Evolutionary conservation across 805 yeast species (phyloP).

Genomic region (Candida xiaguanensis): DNA sequence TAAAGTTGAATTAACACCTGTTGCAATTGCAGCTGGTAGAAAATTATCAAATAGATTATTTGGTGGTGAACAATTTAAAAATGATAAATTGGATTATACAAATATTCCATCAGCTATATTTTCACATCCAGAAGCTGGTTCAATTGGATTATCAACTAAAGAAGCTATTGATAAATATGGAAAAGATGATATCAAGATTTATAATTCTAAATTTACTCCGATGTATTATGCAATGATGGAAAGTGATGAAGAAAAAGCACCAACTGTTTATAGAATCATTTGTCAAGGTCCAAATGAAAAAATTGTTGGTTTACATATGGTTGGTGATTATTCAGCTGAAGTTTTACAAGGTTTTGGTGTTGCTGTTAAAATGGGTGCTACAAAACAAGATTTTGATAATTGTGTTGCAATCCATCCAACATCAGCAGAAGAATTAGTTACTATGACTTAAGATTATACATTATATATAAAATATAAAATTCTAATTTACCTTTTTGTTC

Average conservation of each 20-base stretch:
- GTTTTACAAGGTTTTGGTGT: conserved; percentile 98
- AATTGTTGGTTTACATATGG: conserved; percentile 91
- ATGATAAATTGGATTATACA: conserved; percentile 77
- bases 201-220: conserved; percentile 78
- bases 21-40: conserved; percentile 98
- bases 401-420: conserved; percentile 99
- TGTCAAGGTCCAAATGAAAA: conserved; percentile 80
- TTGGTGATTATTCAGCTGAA: conserved; percentile 89
- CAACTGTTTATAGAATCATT: conserved; percentile 82
- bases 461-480: background rate
- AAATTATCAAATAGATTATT: conserved; percentile 87
- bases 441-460: conserved; percentile 43
- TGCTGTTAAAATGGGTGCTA: conserved; percentile 98
- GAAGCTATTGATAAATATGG: conserved; percentile 81
- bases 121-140: conserved; percentile 96
- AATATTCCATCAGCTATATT: conserved; percentile 96
- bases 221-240: conserved; percentile 89
- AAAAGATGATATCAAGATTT: conserved; percentile 71
- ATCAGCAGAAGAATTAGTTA: conserved; percentile 95
- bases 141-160: conserved; percentile 81
- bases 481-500: conserved; percentile 10
- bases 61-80: conserved; percentile 67
- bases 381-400: conserved; percentile 90
- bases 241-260: conserved; percentile 63
- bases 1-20: conserved; percentile 92